Evolutionary conservation across 495 filamentous ascomycete genomes (phyloP).

Genomic region (Bathelium albidoporum): DNA sequence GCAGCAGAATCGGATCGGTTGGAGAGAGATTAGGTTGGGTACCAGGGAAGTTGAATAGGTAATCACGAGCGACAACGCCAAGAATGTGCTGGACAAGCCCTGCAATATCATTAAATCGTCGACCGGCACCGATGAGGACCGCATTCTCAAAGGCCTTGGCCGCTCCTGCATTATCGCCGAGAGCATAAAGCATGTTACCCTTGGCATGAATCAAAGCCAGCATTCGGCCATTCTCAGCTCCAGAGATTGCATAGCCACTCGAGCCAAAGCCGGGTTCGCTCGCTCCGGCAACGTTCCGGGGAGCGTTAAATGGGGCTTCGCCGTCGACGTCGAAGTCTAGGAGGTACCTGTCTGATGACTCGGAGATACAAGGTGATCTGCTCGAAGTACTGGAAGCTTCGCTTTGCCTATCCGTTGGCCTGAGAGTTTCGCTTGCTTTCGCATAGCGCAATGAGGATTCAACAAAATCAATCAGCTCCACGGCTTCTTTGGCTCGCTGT

Average conservation of each 20-base stretch:
- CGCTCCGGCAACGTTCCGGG: conserved; percentile 23
- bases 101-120: conserved; percentile 58
- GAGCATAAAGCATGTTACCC: conserved; percentile 92
- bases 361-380: conserved; percentile 39
- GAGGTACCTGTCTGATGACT: conserved; percentile 43
- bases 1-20: conserved; percentile 59
- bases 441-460: conserved; percentile 58
- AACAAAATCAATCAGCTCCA: conserved; percentile 84
- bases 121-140: conserved; percentile 76
- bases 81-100: conserved; percentile 77
- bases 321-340: conserved; percentile 51
- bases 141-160: conserved; percentile 92
- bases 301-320: conserved; percentile 21
- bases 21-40: conserved; percentile 21
- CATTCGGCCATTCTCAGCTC: conserved; percentile 87
- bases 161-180: conserved; percentile 74
- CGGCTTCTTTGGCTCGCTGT: conserved; percentile 73
- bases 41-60: conserved; percentile 18
- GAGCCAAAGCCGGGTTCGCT: conserved; percentile 56
- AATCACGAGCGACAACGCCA: conserved; percentile 45
- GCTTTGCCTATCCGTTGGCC: conserved; percentile 43
- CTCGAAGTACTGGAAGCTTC: conserved; percentile 45
- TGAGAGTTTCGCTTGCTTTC: conserved; percentile 40
- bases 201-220: conserved; percentile 89
- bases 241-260: conserved; percentile 78